phyloP scores from a whole-genome alignment of 768 basidiomycete genomes.

The Leccinum subtestaceum region DNA sequence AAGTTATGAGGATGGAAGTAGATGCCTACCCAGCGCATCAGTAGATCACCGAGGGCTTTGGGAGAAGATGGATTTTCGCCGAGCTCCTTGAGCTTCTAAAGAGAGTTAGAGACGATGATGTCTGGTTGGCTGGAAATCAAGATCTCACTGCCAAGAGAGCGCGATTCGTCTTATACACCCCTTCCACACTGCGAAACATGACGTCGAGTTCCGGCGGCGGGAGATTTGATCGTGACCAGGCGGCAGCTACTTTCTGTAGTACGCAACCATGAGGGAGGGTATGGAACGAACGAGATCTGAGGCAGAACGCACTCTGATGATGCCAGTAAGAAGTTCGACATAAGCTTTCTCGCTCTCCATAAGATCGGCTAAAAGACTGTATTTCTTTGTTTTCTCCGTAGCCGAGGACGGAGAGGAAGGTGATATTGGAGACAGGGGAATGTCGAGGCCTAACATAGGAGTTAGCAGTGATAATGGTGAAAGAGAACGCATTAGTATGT shows the following conservation, averaged over 20 bases:
- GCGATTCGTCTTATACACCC: slow-evolving; percentile 89
- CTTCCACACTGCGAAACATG: slow-evolving; percentile 94
- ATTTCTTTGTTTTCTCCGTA: slow-evolving; percentile 55
- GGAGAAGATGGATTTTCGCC: slow-evolving; percentile 90
- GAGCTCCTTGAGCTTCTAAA: slow-evolving; percentile 90
- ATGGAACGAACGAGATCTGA: slow-evolving; percentile 1
- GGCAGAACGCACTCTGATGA: slow-evolving; percentile 74
- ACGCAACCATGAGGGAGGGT: slow-evolving; percentile 12
- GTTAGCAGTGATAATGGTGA: slow-evolving; percentile 17
- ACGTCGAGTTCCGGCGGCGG: slow-evolving; percentile 88
- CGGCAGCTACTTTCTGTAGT: slow-evolving; percentile 90
- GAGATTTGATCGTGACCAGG: slow-evolving; percentile 94
- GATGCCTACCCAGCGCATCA: slow-evolving; percentile 91
- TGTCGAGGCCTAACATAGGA: slow-evolving; percentile 20
- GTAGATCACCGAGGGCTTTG: slow-evolving; percentile 88
- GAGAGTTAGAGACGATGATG: slow-evolving; percentile 14
- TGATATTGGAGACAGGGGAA: slow-evolving; percentile 21
- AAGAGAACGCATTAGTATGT: not conserved
- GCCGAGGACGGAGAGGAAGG: slow-evolving; percentile 24
- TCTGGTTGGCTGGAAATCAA: not conserved
- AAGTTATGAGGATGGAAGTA: slow-evolving; percentile 6
- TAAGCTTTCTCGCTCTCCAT: slow-evolving; percentile 92
- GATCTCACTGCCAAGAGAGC: slow-evolving; percentile 61
- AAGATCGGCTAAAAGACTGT: slow-evolving; percentile 87
- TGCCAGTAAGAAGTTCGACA: slow-evolving; percentile 83